These are phyloP conservation scores for Hortiboletus flavorubellus DNA, from an alignment of 768 basidiomycete genomes.

Conservation along the genomic window DNA sequence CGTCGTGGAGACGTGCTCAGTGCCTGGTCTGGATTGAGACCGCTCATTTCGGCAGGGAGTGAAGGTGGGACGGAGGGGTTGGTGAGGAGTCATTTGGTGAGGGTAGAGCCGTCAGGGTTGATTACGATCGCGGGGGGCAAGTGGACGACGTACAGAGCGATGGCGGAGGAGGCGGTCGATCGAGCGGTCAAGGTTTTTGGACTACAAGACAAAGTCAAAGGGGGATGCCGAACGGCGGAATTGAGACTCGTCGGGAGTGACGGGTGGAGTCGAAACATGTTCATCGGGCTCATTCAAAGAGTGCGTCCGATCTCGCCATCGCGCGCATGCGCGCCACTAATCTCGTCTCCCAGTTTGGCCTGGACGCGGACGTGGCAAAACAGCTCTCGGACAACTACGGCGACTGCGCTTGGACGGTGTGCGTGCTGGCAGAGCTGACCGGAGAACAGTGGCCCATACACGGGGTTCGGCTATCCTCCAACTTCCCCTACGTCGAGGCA, in stretches of 20 bases:
- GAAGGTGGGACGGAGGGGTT: conserved; percentile 79
- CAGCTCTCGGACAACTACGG: conserved; percentile 95
- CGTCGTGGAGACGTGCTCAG: conserved; percentile 92
- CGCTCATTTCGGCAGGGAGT: conserved; percentile 79
- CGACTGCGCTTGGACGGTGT: conserved; percentile 95
- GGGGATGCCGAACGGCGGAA: conserved; percentile 72
- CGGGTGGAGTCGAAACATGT: conserved; percentile 95
- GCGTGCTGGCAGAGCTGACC: conserved; percentile 72
- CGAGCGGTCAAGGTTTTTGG: conserved; percentile 76
- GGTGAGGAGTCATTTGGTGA: conserved; percentile 91
- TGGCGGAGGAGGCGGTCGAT: conserved; percentile 96
- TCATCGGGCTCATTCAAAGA: conserved; percentile 90
- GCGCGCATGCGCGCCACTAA: neutral
- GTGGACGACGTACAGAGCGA: conserved; percentile 96
- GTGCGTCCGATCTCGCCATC: conserved; percentile 38
- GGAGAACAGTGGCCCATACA: conserved; percentile 84
- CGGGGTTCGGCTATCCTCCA: conserved; percentile 64
- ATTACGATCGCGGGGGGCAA: conserved; percentile 96
- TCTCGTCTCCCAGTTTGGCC: conserved; percentile 59
- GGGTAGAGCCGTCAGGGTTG: conserved; percentile 75
- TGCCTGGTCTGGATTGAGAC: conserved; percentile 92
- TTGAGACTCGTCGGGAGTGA: conserved; percentile 88
- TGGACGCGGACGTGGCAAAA: conserved; percentile 89
- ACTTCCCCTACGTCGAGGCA: conserved; percentile 89
- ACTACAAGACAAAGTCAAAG: conserved; percentile 51